Percentiles rank a stretch among this genome's conserved stretches.
Evolutionary conservation across 495 filamentous ascomycete species (phyloP).

Genomic region (Aspergillus nidulans): DNA sequence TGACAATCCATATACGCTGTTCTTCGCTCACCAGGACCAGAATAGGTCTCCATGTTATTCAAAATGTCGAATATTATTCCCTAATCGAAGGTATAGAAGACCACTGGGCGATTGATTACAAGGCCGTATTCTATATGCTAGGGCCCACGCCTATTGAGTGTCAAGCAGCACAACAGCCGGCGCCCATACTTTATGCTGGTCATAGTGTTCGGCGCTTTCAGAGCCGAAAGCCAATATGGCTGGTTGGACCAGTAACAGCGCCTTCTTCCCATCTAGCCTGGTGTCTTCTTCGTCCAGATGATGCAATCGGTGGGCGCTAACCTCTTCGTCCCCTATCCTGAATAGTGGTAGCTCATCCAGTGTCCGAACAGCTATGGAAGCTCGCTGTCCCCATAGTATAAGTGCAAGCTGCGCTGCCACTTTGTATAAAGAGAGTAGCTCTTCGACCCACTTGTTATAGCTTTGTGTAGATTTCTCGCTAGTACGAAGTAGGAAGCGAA

Average conservation of each 20-base stretch:
- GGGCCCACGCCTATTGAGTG: too few species aligned
- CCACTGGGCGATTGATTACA: too few species aligned
- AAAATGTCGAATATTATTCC: too few species aligned
- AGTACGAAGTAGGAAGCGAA: background rate
- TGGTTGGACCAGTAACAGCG: conserved; percentile 9
- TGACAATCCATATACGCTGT: too few species aligned
- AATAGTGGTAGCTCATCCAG: background rate
- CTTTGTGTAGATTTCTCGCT: background rate
- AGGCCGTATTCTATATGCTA: too few species aligned
- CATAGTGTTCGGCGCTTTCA: conserved; percentile 14
- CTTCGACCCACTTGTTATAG: background rate
- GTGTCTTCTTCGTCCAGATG: conserved; percentile 9
- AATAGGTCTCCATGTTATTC: too few species aligned
- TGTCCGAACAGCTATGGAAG: conserved; percentile 1
- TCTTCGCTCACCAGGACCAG: too few species aligned
- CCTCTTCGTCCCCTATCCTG: background rate
- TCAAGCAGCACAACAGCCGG: conserved; percentile 10
- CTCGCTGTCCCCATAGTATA: conserved; percentile 12
- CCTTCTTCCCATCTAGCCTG: conserved; percentile 7
- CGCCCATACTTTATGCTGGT: conserved; percentile 15
- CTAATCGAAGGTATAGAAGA: too few species aligned
- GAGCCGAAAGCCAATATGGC: conserved; percentile 9
- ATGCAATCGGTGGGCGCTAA: conserved; percentile 15
- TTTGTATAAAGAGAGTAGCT: conserved; percentile 6
- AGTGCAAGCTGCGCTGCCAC: conserved; percentile 11